phyloP scores from a whole-genome alignment of 805 yeast species.

The Schwanniomyces vanrijiae region DNA sequence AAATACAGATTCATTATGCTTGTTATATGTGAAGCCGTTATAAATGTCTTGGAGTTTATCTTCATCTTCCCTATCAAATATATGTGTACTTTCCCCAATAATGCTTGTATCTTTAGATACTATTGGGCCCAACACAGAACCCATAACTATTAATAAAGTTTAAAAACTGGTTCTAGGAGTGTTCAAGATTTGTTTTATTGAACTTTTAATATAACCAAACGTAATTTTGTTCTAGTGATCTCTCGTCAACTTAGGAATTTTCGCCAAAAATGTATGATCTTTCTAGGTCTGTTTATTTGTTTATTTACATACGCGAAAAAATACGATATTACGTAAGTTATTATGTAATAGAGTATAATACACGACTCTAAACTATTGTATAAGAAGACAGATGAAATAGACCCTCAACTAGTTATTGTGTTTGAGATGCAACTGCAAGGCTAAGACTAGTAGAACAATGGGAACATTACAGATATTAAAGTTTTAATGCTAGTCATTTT shows the following conservation, averaged over 20 bases:
- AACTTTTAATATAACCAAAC: background rate
- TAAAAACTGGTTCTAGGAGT: background rate
- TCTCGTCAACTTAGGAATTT: conserved; percentile 57
- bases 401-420: background rate
- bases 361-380: background rate
- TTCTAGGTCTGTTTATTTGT: background rate
- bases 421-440: background rate
- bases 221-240: background rate
- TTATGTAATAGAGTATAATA: background rate
- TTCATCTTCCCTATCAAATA: background rate
- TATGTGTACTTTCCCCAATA: background rate
- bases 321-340: background rate
- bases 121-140: background rate
- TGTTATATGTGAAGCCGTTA: conserved; percentile 29
- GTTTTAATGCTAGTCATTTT: background rate
- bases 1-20: conserved; percentile 36
- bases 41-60: conserved; percentile 11
- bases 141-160: background rate
- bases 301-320: conserved; percentile 3
- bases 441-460: background rate
- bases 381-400: background rate
- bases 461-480: background rate
- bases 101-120: background rate
- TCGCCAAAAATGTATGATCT: conserved; percentile 63
- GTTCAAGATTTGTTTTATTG: background rate